A percentile compares a stretch with the other conserved stretches of the same genome.
Evolutionary conservation across 495 filamentous ascomycete genomes (phyloP).

Genomic region (Hypomontagnella monticulosa): DNA sequence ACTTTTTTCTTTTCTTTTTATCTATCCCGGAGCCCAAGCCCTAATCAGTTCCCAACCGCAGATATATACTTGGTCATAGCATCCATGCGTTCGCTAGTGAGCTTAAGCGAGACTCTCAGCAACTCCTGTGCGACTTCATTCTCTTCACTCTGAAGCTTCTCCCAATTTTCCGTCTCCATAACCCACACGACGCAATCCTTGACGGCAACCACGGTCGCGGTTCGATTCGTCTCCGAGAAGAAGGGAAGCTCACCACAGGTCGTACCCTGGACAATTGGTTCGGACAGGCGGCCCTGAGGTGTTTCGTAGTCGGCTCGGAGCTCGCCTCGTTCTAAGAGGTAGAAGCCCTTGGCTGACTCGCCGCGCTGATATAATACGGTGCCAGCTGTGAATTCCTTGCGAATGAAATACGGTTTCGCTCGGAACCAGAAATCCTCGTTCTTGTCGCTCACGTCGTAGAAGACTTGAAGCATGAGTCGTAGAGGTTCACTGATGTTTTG

Average conservation of each 20-base stretch:
- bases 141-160: slow-evolving; percentile 70
- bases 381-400: slow-evolving; percentile 70
- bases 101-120: slow-evolving; percentile 81
- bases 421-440: slow-evolving; percentile 96
- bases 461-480: slow-evolving; percentile 90
- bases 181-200: slow-evolving; percentile 84
- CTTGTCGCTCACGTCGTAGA: slow-evolving; percentile 81
- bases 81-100: slow-evolving; percentile 90
- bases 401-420: slow-evolving; percentile 74
- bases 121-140: slow-evolving; percentile 84
- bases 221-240: slow-evolving; percentile 87
- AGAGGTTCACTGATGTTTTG: slow-evolving; percentile 86
- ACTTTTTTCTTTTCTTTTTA: neutral
- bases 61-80: slow-evolving; percentile 75
- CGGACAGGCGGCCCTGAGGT: slow-evolving; percentile 86
- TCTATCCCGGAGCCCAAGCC: neutral
- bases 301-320: slow-evolving; percentile 88
- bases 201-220: slow-evolving; percentile 85
- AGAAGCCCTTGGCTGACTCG: slow-evolving; percentile 79
- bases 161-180: slow-evolving; percentile 75
- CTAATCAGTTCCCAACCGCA: slow-evolving; percentile 43
- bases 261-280: slow-evolving; percentile 92
- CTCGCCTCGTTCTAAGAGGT: slow-evolving; percentile 89
- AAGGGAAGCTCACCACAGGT: slow-evolving; percentile 97
- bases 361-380: slow-evolving; percentile 79